Percentiles rank a stretch among this genome's conserved stretches.
These are phyloP conservation scores for Escovopsis weberi DNA, from an alignment of 2,329 filamentous ascomycete species.

Conservation along the genomic window DNA sequence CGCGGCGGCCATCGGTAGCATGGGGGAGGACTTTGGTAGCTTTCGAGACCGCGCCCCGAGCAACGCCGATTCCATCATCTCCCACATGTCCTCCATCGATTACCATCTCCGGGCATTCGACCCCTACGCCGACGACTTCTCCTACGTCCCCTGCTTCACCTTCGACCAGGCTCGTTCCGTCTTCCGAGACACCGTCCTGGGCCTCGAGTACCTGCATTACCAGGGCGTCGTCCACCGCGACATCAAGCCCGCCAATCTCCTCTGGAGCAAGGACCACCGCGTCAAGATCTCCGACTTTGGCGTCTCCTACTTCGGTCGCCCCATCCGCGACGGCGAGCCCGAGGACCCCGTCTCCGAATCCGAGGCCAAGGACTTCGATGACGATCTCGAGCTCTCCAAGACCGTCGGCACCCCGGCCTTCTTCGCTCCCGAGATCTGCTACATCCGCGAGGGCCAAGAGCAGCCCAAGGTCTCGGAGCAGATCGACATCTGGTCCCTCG, in stretches of 20 bases:
- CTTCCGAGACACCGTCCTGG: conserved; percentile 85
- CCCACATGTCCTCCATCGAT: conserved; percentile 53
- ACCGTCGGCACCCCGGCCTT: conserved; percentile 96
- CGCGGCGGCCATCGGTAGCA: conserved; percentile 57
- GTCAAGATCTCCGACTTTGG: conserved; percentile 99
- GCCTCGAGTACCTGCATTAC: conserved; percentile 84
- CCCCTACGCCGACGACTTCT: conserved; percentile 70
- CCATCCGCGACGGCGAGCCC: conserved; percentile 67
- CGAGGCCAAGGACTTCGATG: conserved; percentile 75
- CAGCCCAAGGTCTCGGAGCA: conserved; percentile 75
- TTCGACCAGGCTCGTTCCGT: conserved; percentile 66
- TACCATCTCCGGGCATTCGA: conserved; percentile 44
- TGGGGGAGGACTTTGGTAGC: conserved; percentile 39
- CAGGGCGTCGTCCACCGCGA: conserved; percentile 74
- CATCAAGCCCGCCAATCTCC: conserved; percentile 79
- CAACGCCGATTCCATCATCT: conserved; percentile 62
- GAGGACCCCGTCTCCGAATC: conserved; percentile 63
- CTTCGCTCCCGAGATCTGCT: conserved; percentile 92
- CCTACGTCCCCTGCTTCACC: conserved; percentile 87
- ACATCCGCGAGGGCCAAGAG: conserved; percentile 55
- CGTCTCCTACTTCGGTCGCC: conserved; percentile 89
- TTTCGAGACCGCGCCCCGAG: conserved; percentile 60
- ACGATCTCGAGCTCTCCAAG: conserved; percentile 92
- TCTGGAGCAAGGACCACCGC: conserved; percentile 70
- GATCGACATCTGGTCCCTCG: conserved; percentile 94